Percentiles rank a stretch among this genome's conserved stretches.
These are phyloP conservation scores for Wickerhamomyces subpelliculosus DNA, from an alignment of 805 yeast species.

Conservation along the genomic window DNA sequence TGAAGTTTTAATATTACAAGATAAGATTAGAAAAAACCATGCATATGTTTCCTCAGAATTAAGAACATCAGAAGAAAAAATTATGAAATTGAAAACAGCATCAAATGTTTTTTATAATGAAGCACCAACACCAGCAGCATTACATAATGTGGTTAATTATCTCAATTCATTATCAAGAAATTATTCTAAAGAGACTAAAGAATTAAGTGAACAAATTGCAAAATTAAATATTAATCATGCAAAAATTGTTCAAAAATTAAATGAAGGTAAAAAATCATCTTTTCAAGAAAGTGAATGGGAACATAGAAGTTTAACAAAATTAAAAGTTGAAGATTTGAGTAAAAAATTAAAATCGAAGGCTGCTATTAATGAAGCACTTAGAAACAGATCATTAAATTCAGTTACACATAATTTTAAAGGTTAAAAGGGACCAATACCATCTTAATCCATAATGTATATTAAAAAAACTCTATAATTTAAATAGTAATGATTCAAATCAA, in stretches of 20 bases:
- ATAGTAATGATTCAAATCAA: no score
- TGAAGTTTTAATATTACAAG: constrained; percentile 11
- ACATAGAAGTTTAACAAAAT: constrained; percentile 10
- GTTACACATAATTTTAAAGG: constrained; percentile 10
- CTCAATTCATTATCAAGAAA: constrained; percentile 10
- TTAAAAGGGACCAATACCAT: no score
- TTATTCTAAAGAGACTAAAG: constrained; percentile 14
- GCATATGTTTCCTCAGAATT: constrained; percentile 3
- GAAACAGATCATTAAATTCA: constrained; percentile 5
- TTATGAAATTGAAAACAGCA: constrained; percentile 14
- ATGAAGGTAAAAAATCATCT: not conserved
- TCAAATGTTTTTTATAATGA: constrained; percentile 7
- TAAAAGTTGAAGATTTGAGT: constrained; percentile 10
- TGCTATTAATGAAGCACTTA: constrained; percentile 3
- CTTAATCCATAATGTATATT: no score
- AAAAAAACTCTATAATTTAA: not conserved
- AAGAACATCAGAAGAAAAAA: constrained; percentile 13
- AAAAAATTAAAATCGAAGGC: constrained; percentile 6
- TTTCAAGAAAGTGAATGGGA: constrained; percentile 3
- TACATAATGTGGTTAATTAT: constrained; percentile 12
- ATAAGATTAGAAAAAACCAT: constrained; percentile 10
- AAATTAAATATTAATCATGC: constrained; percentile 15
- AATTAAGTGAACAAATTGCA: constrained; percentile 13
- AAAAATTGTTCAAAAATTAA: constrained; percentile 10
- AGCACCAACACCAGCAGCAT: constrained; percentile 6